These are phyloP conservation scores for Cystobasidium onofrii DNA, from an alignment of 768 basidiomycete species.

Conservation along the genomic window DNA sequence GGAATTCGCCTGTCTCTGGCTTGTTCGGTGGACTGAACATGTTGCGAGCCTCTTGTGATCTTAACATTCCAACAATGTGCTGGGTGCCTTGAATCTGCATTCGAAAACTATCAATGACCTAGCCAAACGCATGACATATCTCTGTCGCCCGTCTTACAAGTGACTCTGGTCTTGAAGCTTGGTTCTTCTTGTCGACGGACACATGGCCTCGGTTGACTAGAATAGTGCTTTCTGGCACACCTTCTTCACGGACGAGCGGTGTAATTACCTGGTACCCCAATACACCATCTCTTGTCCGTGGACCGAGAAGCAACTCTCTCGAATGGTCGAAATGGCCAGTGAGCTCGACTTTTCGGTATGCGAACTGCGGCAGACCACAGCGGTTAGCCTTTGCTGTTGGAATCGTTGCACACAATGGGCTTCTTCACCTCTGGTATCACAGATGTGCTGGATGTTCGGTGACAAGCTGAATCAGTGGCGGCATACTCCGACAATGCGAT, in stretches of 20 bases:
- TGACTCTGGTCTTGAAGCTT: constrained; percentile 42
- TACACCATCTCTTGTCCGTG: constrained; percentile 77
- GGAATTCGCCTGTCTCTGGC: constrained; percentile 73
- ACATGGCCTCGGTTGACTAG: constrained; percentile 92
- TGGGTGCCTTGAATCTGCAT: constrained; percentile 31
- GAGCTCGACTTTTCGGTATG: constrained; percentile 73
- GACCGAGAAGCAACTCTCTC: constrained; percentile 70
- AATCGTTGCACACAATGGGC: background rate
- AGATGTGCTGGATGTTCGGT: background rate
- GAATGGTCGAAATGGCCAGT: constrained; percentile 70
- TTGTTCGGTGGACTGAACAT: constrained; percentile 82
- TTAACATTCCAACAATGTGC: constrained; percentile 75
- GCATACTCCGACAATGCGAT: constrained; percentile 5
- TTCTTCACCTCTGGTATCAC: constrained; percentile 24
- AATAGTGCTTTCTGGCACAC: constrained; percentile 59
- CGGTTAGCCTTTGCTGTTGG: background rate
- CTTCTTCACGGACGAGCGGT: constrained; percentile 65
- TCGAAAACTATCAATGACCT: background rate
- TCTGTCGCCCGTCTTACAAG: constrained; percentile 36
- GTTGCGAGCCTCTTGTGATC: constrained; percentile 61
- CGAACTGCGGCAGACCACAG: constrained; percentile 63
- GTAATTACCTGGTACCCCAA: constrained; percentile 82
- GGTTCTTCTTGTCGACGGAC: constrained; percentile 48
- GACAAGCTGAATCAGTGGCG: background rate
- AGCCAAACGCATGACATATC: background rate